Evolutionary conservation across 768 basidiomycete genomes (phyloP).

Genomic region (Tylopilus sp.): DNA sequence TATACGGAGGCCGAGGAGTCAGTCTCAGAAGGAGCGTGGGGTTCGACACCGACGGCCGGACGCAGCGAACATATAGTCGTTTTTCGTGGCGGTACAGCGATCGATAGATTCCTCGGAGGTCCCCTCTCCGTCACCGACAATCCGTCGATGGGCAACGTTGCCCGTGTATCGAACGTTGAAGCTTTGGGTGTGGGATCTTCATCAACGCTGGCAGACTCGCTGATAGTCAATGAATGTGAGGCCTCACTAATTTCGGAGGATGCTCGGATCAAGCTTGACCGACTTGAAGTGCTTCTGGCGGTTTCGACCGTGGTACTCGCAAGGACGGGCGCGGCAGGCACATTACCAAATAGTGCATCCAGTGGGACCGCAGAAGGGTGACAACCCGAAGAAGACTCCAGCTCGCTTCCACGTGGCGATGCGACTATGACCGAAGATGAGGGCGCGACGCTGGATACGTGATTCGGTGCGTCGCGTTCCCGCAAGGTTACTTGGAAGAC

Average conservation of each 20-base stretch:
- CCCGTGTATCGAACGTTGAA: constrained; percentile 13
- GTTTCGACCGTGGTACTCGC: constrained; percentile 3
- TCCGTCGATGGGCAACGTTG: not conserved
- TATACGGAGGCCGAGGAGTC: constrained; percentile 6
- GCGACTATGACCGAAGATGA: constrained; percentile 10
- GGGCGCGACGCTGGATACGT: not conserved
- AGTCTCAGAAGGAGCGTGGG: constrained; percentile 22
- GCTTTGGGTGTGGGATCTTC: constrained; percentile 28
- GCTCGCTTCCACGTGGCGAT: not conserved
- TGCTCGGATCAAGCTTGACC: not conserved
- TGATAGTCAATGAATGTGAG: constrained; percentile 5
- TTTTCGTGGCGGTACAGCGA: constrained; percentile 14
- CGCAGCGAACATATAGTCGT: constrained; percentile 3
- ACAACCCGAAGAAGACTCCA: not conserved
- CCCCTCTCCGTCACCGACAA: not conserved
- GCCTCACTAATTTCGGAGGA: constrained; percentile 6
- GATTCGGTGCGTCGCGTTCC: constrained; percentile 8
- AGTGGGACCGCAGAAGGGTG: constrained; percentile 1
- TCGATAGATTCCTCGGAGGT: constrained; percentile 12
- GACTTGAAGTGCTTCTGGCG: not conserved
- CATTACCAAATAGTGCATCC: constrained; percentile 8
- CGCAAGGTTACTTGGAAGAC: constrained; percentile 17
- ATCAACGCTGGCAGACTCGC: constrained; percentile 7
- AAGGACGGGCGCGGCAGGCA: constrained; percentile 2
- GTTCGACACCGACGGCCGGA: constrained; percentile 21